A percentile compares a stretch with the other conserved stretches of the same genome.
Evolutionary conservation across 768 basidiomycete genomes (phyloP).

Genomic region (Tricholoma sp.): DNA sequence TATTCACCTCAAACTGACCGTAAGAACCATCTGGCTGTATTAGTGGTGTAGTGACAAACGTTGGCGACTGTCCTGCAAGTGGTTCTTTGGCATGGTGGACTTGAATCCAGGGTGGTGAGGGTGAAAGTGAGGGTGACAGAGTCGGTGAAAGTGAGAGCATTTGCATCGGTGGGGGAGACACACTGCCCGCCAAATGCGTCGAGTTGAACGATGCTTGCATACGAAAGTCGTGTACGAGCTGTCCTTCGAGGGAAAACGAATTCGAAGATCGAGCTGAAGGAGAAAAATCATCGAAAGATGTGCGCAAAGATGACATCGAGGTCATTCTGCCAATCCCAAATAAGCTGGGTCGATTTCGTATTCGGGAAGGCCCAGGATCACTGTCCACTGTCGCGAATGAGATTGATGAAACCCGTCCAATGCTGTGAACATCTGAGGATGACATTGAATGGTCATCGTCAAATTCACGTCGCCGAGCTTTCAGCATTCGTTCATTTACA

Average conservation of each 20-base stretch:
- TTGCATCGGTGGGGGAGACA: constrained; percentile 76
- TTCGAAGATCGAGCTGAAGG: constrained; percentile 74
- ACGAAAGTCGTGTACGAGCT: constrained; percentile 70
- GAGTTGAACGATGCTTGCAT: constrained; percentile 65
- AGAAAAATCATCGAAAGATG: constrained; percentile 69
- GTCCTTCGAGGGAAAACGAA: constrained; percentile 72
- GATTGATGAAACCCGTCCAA: constrained; percentile 68
- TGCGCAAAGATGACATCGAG: constrained; percentile 69
- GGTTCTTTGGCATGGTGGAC: constrained; percentile 37
- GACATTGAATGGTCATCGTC: constrained; percentile 93
- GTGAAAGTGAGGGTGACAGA: constrained; percentile 41
- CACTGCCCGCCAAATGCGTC: constrained; percentile 52
- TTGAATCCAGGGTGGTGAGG: constrained; percentile 51
- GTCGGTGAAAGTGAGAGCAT: constrained; percentile 67
- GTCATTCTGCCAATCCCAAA: constrained; percentile 71
- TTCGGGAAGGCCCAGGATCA: constrained; percentile 72
- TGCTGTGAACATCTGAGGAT: constrained; percentile 77
- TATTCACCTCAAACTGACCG: constrained; percentile 49
- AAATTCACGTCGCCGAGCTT: constrained; percentile 76
- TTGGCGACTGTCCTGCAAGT: constrained; percentile 31
- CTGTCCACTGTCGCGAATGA: constrained; percentile 84
- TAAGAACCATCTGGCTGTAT: constrained; percentile 33
- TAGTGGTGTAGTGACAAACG: constrained; percentile 32
- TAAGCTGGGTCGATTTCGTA: constrained; percentile 57
- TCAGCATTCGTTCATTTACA: constrained; percentile 57